Evolutionary conservation across 2,329 filamentous ascomycete species (phyloP), one percentile per base, ranked within the genome.

Genomic region (Diaporthe humulicola): DNA sequence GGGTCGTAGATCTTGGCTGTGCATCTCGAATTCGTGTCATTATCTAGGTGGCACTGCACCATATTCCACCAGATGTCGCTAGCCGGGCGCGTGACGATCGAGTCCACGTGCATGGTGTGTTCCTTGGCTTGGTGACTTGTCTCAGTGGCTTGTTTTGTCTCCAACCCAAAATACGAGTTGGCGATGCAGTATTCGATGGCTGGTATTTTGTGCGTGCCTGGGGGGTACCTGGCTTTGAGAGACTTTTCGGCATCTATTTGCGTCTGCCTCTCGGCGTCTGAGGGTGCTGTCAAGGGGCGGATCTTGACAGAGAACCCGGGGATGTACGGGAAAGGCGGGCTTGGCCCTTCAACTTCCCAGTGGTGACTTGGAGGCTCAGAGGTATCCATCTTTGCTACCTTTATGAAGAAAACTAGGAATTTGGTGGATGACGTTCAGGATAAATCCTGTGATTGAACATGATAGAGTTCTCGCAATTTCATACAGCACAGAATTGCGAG

Each of bases 1-100:
- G 60, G 60, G 42, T 66, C 60, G 28, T 66, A 66, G 42, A 66
- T 66, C 42, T 66, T 50, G 28, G 60, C 60, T 48, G 28, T 50
- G 42, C 14, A 50, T 30, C 42, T 66, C 17, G 42, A 50, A 5
- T 48, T 30, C 19, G 2, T 66, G 2, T 50, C 19, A 42, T 50
- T 30, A 15, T 66, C 60, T 48, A 30, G 25, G 28, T 48, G 19
- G 22, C 60, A 66, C 28, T 48, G 17, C 22, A 64, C 38, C 17
- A 28, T 8, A 36, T 66, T 66, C 40, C 28, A 66, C 4, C 8
- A 66, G 6, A 36, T 48, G 22, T 36, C 60, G 28, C 40, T 50
- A 6, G 28, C 60, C 42, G 60, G 28, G 19, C 42, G 28, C 2
- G 42, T 66, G 12, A 7, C 33, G 15, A 66, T 66, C 19, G 28